Evolutionary conservation across 345 rosid genomes (phyloP).

Genomic region (Adansonia digitata): DNA sequence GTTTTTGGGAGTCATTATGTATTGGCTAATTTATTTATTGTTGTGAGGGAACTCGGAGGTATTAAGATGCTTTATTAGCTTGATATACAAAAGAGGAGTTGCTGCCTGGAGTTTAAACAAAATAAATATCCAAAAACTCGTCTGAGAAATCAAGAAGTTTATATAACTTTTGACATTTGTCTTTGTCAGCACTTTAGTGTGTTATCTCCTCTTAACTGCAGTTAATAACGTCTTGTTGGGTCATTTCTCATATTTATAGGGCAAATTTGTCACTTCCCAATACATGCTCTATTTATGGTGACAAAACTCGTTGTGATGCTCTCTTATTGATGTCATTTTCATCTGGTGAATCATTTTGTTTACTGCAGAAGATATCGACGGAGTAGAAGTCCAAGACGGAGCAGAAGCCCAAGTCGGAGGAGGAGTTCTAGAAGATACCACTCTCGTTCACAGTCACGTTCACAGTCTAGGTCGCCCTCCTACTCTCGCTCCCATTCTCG

Average conservation of each 20-base stretch:
- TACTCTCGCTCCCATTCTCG: background rate
- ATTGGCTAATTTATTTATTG: background rate
- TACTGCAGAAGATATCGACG: slow-evolving; percentile 3
- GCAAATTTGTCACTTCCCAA: background rate
- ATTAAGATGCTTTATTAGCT: background rate
- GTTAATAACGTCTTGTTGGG: background rate
- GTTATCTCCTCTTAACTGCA: background rate
- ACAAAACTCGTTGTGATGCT: background rate
- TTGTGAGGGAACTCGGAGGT: slow-evolving; percentile 7
- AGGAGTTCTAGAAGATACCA: slow-evolving; percentile 46
- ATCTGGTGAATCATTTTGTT: background rate
- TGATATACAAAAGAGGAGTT: background rate
- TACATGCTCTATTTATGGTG: background rate
- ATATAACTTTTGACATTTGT: background rate
- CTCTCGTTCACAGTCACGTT: slow-evolving; percentile 20
- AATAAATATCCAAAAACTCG: background rate
- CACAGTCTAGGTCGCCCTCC: slow-evolving; percentile 3
- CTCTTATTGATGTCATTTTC: background rate
- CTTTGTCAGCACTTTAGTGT: background rate
- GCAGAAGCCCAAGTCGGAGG: slow-evolving; percentile 49
- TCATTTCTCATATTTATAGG: background rate
- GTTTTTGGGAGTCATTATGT: background rate
- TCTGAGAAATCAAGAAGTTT: background rate
- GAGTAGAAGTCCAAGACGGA: slow-evolving; percentile 50
- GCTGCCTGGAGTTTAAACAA: background rate